Conservation (phyloP, 139 green algal genomes). For the Auxenochlorella protothecoides region DNA sequence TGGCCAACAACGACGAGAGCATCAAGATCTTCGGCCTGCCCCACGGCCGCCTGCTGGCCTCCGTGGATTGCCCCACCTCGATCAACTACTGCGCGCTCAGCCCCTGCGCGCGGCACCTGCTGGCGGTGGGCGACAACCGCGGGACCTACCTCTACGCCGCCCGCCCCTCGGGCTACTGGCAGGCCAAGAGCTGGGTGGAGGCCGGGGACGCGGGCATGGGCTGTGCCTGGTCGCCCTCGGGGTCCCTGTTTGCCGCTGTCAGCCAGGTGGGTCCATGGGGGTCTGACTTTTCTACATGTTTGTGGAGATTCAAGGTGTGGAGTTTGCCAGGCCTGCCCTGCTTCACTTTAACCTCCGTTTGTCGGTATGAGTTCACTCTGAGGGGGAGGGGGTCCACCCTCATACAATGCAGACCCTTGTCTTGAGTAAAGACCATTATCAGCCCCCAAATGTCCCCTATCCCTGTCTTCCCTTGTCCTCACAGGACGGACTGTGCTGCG, state of each 20-base stretch:
- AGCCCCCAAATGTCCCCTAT: no score
- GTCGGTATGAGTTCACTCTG: no score
- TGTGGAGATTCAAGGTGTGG: no score
- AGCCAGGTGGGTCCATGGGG: constrained; percentile 20
- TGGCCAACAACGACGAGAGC: constrained; percentile 64
- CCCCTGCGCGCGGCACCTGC: constrained; percentile 33
- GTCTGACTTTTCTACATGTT: no score
- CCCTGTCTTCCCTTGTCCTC: no score
- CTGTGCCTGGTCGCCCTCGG: constrained; percentile 41
- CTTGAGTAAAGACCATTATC: no score
- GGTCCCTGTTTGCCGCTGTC: constrained; percentile 34
- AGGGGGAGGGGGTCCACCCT: no score
- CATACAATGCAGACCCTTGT: no score
- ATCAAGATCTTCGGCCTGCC: constrained; percentile 45
- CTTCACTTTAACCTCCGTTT: no score
- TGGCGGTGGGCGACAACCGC: constrained; percentile 48
- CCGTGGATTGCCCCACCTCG: constrained; percentile 32
- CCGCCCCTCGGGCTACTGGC: constrained; percentile 28
- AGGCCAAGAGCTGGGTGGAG: constrained; percentile 21
- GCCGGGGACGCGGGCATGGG: constrained; percentile 59
- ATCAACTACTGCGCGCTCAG: constrained; percentile 63
- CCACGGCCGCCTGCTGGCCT: constrained; percentile 15
- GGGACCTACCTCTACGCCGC: constrained; percentile 27
- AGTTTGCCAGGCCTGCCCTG: no score
- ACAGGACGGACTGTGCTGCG: constrained; percentile 17